Evolutionary conservation across 768 basidiomycete species (phyloP).

Genomic region (Tubosaeta sp.): DNA sequence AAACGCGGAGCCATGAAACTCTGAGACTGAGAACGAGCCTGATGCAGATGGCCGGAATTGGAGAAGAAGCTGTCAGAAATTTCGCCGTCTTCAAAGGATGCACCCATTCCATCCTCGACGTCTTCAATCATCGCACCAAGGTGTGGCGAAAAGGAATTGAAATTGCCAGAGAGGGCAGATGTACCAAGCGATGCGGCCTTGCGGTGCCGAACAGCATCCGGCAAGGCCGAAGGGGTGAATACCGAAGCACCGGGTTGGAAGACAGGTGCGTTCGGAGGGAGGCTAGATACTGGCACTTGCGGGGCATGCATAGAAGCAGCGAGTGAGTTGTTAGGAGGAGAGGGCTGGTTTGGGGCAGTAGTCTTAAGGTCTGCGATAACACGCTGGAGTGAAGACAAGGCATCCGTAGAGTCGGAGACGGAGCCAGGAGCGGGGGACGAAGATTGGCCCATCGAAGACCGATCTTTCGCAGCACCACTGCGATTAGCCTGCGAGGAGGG

Average conservation of each 20-base stretch:
- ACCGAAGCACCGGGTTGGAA: slow-evolving; percentile 67
- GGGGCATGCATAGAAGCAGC: slow-evolving; percentile 45
- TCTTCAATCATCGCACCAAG: slow-evolving; percentile 84
- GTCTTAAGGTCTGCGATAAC: slow-evolving; percentile 94
- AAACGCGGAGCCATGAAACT: slow-evolving; percentile 89
- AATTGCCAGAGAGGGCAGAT: slow-evolving; percentile 52
- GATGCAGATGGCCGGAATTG: slow-evolving; percentile 59
- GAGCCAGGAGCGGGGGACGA: slow-evolving; percentile 47
- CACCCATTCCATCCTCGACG: slow-evolving; percentile 55
- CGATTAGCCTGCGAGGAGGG: slow-evolving; percentile 58
- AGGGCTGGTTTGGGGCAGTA: slow-evolving; percentile 52
- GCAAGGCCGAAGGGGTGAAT: slow-evolving; percentile 43
- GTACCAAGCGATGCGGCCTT: slow-evolving; percentile 75
- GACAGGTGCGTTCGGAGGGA: slow-evolving; percentile 64
- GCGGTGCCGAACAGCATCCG: slow-evolving; percentile 64
- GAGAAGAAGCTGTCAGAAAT: slow-evolving; percentile 56
- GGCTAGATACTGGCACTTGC: slow-evolving; percentile 44
- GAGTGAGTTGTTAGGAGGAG: slow-evolving; percentile 37
- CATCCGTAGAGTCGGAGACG: slow-evolving; percentile 67
- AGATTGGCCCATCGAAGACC: slow-evolving; percentile 35
- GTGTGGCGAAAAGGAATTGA: slow-evolving; percentile 72
- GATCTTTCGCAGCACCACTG: slow-evolving; percentile 46
- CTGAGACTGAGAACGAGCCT: slow-evolving; percentile 73
- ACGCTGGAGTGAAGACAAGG: slow-evolving; percentile 82
- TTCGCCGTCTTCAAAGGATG: slow-evolving; percentile 72